Base-by-base conservation (phyloP, 306 rosid genomes). In the Vigna unguiculata region DNA sequence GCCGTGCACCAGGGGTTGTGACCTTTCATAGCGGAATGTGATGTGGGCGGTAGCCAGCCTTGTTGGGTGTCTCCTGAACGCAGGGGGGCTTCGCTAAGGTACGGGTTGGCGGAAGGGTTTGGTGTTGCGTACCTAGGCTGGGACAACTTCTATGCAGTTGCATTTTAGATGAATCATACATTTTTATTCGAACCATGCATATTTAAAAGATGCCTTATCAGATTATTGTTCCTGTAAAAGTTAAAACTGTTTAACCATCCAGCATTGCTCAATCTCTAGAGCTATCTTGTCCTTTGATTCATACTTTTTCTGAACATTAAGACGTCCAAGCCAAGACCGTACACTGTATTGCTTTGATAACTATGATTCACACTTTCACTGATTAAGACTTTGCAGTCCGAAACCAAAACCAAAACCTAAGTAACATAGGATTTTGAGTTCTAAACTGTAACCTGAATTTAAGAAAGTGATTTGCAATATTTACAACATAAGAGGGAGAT, bases 381-480 rank as follows among this genome's bases (percentile, higher is more conserved):
- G 3, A 28, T 28, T 1, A 28, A 25, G 30, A 25, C 30, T 25
- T 25, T 24, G 25, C 25, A 24, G 25, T 24, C 25, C 25, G 25
- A 24, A 24, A 24, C 25, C 25, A 24, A 24, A 24, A 25, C 30
- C 30, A 25, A 25, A 25, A 25, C 30, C 30, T 25, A 59, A 38
- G 0, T 9, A 73, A 40, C 10, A 40, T 11, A 7, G 32, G 10
- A 17, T 19, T 28, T 32, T 60, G 60, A 59, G 12, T 41, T 52
- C 69, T 69, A 51, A 58, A 24, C 57, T 24, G 4, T 11, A 58
- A 47, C 14, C 21, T 75, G 17, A 75, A 4, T 30, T 58, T 61
- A 41, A 20, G 15, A 51, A 69, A 63, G 40, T 66, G 63, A 53
- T 76, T 4, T 71, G 65, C 72, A 47, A 36, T 19, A 59, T 78